Evolutionary conservation across 352 stramenopile genomes (phyloP).

Genomic region (Elongisporangium anandrum): DNA sequence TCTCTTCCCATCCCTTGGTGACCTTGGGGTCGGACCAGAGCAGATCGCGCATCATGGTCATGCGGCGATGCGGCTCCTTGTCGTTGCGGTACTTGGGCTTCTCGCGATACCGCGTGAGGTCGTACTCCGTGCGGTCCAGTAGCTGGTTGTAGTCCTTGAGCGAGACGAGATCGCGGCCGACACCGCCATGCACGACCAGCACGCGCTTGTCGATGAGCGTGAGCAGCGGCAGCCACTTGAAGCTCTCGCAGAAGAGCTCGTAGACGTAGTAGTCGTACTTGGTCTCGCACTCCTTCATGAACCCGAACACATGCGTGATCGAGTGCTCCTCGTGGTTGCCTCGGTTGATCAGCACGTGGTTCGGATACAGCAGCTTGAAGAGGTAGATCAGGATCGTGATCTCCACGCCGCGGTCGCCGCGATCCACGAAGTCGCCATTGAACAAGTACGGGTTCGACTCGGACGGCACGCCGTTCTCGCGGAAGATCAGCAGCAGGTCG

Average conservation of each 20-base stretch:
- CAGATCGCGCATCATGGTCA: constrained; percentile 76
- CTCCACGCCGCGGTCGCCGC: constrained; percentile 74
- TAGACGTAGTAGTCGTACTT: constrained; percentile 82
- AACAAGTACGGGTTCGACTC: constrained; percentile 82
- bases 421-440: constrained; percentile 85
- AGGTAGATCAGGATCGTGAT: constrained; percentile 79
- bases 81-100: constrained; percentile 51
- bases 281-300: constrained; percentile 82
- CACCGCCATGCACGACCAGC: constrained; percentile 71
- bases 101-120: constrained; percentile 66
- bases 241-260: constrained; percentile 80
- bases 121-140: constrained; percentile 52
- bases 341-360: constrained; percentile 71
- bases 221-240: constrained; percentile 67
- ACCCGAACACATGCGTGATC: constrained; percentile 85
- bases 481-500: constrained; percentile 78
- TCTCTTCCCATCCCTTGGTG: constrained; percentile 67
- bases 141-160: constrained; percentile 61
- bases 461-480: constrained; percentile 76
- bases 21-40: constrained; percentile 79
- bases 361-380: constrained; percentile 76
- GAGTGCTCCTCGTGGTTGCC: constrained; percentile 87
- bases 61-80: constrained; percentile 45
- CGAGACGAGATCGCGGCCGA: constrained; percentile 54
- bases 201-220: constrained; percentile 75